These are phyloP conservation scores for Aethionema arabicum DNA, from an alignment of 345 rosid species.

Conservation along the genomic window DNA sequence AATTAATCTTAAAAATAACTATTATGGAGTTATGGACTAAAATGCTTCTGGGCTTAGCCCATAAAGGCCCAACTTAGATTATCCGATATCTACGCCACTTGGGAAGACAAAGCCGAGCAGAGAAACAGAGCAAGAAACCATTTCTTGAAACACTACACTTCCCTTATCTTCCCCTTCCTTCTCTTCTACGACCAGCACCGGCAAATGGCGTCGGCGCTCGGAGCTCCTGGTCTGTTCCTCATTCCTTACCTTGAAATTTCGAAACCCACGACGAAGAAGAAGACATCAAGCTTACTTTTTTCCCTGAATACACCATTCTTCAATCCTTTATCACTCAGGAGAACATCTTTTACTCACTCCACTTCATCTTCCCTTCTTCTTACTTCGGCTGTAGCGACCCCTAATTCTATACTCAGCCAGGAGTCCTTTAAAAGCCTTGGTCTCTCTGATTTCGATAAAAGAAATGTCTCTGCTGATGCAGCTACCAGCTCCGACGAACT, in stretches of 20 bases:
- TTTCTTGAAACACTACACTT: not conserved
- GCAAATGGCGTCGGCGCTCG: slow-evolving; percentile 49
- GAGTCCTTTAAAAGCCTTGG: slow-evolving; percentile 80
- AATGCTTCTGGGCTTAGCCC: too few species aligned
- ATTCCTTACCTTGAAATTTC: slow-evolving; percentile 49
- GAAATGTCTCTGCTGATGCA: slow-evolving; percentile 23
- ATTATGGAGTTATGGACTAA: too few species aligned
- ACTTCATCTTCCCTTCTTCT: slow-evolving; percentile 37
- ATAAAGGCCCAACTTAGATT: too few species aligned
- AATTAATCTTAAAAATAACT: too few species aligned
- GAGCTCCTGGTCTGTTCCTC: slow-evolving; percentile 44
- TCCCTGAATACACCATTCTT: slow-evolving; percentile 34
- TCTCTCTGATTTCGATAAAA: slow-evolving; percentile 27
- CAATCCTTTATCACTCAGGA: slow-evolving; percentile 28
- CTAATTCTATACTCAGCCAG: slow-evolving; percentile 80
- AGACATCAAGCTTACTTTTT: slow-evolving; percentile 28
- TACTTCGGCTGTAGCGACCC: slow-evolving; percentile 69
- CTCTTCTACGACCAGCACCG: slow-evolving; percentile 13
- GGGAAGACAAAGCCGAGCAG: too few species aligned
- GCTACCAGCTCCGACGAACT: slow-evolving; percentile 48
- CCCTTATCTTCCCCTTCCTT: slow-evolving; percentile 20
- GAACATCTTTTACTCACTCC: slow-evolving; percentile 28
- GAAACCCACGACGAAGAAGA: slow-evolving; percentile 30
- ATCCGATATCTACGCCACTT: too few species aligned
- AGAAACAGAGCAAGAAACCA: too few species aligned